Evolutionary conservation across 257 asterid species (phyloP).

Genomic region (Scutellaria baicalensis): DNA sequence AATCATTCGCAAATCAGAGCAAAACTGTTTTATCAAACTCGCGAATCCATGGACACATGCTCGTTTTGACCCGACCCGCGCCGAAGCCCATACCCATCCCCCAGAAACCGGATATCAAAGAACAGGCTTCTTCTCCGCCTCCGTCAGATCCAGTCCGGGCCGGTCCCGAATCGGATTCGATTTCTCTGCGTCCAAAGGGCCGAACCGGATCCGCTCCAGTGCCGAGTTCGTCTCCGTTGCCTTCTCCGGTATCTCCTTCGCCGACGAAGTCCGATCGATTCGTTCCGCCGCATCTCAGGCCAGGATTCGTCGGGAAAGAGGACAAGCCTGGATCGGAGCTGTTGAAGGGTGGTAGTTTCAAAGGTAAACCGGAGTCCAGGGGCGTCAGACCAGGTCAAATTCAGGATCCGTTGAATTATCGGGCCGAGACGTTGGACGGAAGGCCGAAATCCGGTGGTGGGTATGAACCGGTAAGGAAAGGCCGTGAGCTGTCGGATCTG

Average conservation of each 20-base stretch:
- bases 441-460: constrained; percentile 82
- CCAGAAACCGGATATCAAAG: constrained; percentile 19
- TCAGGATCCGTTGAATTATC: constrained; percentile 25
- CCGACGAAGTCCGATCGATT: constrained; percentile 45
- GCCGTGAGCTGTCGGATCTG: constrained; percentile 36
- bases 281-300: constrained; percentile 81
- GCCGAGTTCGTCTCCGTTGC: constrained; percentile 22
- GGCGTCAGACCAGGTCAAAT: constrained; percentile 16
- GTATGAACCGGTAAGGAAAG: constrained; percentile 40
- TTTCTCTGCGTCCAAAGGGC: constrained; percentile 67
- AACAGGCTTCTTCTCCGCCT: constrained; percentile 8
- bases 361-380: constrained; percentile 25
- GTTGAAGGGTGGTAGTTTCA: constrained; percentile 33
- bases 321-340: constrained; percentile 49
- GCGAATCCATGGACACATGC: constrained; percentile 82
- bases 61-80: constrained; percentile 64
- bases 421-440: constrained; percentile 29
- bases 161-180: constrained; percentile 29
- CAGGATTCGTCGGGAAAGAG: constrained; percentile 72
- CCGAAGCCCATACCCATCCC: constrained; percentile 50
- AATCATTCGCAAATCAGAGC: constrained; percentile 24
- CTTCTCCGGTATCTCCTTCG: constrained; percentile 41
- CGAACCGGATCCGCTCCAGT: constrained; percentile 52
- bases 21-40: constrained; percentile 46
- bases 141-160: constrained; percentile 31